Conservation (phyloP, 371 early-diverging fungal genomes). For the Gilbertella persicaria region DNA sequence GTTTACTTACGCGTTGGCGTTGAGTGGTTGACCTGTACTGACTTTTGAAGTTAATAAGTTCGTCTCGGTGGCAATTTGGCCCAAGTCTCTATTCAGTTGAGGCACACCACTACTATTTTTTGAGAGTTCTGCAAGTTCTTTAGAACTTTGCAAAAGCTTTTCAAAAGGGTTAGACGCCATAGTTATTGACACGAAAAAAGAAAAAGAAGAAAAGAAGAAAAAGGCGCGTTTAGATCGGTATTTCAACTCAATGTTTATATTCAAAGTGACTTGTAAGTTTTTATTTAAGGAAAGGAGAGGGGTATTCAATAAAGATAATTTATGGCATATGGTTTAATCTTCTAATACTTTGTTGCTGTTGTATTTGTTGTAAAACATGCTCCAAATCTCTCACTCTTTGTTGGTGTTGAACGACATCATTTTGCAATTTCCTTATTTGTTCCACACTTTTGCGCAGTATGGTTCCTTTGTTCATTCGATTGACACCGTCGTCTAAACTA, state of each 20-base stretch:
- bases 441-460: constrained; percentile 90
- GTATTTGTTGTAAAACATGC: constrained; percentile 29
- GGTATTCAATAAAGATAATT: too few species aligned
- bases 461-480: constrained; percentile 81
- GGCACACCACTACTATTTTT: constrained; percentile 58
- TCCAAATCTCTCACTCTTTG: constrained; percentile 75
- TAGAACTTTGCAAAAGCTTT: constrained; percentile 69
- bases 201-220: too few species aligned
- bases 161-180: constrained; percentile 30
- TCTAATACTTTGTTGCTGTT: constrained; percentile 2
- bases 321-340: too few species aligned
- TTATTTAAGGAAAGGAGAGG: too few species aligned
- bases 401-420: constrained; percentile 58
- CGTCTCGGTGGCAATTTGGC: constrained; percentile 77
- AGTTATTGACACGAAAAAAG: not conserved
- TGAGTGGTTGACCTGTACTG: constrained; percentile 39
- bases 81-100: constrained; percentile 72
- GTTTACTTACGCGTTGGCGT: constrained; percentile 48
- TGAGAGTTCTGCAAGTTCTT: constrained; percentile 65
- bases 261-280: too few species aligned
- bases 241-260: too few species aligned
- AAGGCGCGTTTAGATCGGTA: too few species aligned
- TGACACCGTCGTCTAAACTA: constrained; percentile 57
- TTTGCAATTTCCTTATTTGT: constrained; percentile 78
- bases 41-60: constrained; percentile 63